Conservation (phyloP, 768 basidiomycete genomes). For the Russula emetica region DNA sequence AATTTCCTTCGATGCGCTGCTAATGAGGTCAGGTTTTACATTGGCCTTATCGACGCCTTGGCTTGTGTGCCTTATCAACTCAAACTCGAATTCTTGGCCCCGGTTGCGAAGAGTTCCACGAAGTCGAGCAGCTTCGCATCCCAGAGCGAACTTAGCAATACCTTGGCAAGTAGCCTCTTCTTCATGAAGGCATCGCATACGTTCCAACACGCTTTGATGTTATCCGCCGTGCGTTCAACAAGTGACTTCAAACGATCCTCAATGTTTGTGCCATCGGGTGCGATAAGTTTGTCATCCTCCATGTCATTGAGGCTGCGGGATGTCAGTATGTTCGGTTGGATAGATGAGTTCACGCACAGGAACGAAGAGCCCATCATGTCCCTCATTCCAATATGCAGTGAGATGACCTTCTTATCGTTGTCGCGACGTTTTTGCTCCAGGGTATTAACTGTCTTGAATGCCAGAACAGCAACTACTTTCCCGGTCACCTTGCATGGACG, state of each 20-base stretch:
- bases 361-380: conserved; percentile 40
- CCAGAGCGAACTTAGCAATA: conserved; percentile 33
- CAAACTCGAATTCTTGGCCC: conserved; percentile 32
- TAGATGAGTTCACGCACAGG: conserved; percentile 1
- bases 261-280: conserved; percentile 36
- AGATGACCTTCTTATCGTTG: conserved; percentile 47
- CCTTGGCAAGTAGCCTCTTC: conserved; percentile 33
- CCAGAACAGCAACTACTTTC: conserved; percentile 43
- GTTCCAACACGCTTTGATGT: conserved; percentile 36
- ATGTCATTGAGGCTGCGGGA: conserved; percentile 34
- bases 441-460: conserved; percentile 47
- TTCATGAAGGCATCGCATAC: conserved; percentile 35
- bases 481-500: neutral
- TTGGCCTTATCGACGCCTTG: conserved; percentile 19
- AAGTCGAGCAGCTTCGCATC: conserved; percentile 31
- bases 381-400: conserved; percentile 48
- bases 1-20: conserved; percentile 14
- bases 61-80: conserved; percentile 33
- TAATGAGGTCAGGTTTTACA: conserved; percentile 19
- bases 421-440: conserved; percentile 47
- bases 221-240: conserved; percentile 31
- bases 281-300: conserved; percentile 32
- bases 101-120: conserved; percentile 30
- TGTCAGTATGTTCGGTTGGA: neutral
- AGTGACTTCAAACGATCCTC: conserved; percentile 36